Conservation (phyloP, 2,329 filamentous ascomycete species). For the Cladosporium sphaerospermum region DNA sequence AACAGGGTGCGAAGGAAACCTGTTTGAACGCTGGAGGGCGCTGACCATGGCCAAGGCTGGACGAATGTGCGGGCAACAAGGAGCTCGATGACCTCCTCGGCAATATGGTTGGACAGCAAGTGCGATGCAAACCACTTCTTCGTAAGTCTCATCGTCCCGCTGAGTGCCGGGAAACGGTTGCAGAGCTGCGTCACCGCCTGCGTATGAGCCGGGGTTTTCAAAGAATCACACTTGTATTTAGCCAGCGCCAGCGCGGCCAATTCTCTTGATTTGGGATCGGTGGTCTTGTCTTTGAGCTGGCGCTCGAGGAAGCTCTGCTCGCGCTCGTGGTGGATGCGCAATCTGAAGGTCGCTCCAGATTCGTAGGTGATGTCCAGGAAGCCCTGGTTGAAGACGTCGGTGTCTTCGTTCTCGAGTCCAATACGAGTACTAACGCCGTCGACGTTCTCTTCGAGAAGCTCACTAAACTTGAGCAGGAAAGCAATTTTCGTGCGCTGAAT, state of each 20-base stretch:
- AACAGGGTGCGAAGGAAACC: slow-evolving; percentile 77
- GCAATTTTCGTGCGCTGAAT: slow-evolving; percentile 93
- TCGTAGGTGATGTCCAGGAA: slow-evolving; percentile 78
- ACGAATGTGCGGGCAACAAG: slow-evolving; percentile 73
- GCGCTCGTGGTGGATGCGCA: slow-evolving; percentile 83
- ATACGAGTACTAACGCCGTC: slow-evolving; percentile 60
- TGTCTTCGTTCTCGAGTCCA: slow-evolving; percentile 70
- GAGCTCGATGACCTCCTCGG: slow-evolving; percentile 77
- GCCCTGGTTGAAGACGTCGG: slow-evolving; percentile 65
- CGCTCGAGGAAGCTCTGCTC: slow-evolving; percentile 76
- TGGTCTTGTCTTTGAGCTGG: slow-evolving; percentile 66
- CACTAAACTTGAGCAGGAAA: slow-evolving; percentile 68
- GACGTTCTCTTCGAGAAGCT: slow-evolving; percentile 60
- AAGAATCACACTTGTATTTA: slow-evolving; percentile 63
- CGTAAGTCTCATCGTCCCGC: slow-evolving; percentile 72
- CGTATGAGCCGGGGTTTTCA: slow-evolving; percentile 69
- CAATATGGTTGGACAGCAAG: slow-evolving; percentile 68
- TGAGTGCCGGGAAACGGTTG: slow-evolving; percentile 73
- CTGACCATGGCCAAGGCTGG: slow-evolving; percentile 71
- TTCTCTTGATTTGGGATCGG: slow-evolving; percentile 60
- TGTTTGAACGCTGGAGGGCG: slow-evolving; percentile 68
- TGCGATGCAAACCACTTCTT: slow-evolving; percentile 89
- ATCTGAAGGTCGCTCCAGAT: slow-evolving; percentile 66
- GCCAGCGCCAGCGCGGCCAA: slow-evolving; percentile 64
- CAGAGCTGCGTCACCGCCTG: slow-evolving; percentile 75